Conservation (phyloP, 1,284 basidiomycete species). For the Stygiomarasmius scandens region DNA sequence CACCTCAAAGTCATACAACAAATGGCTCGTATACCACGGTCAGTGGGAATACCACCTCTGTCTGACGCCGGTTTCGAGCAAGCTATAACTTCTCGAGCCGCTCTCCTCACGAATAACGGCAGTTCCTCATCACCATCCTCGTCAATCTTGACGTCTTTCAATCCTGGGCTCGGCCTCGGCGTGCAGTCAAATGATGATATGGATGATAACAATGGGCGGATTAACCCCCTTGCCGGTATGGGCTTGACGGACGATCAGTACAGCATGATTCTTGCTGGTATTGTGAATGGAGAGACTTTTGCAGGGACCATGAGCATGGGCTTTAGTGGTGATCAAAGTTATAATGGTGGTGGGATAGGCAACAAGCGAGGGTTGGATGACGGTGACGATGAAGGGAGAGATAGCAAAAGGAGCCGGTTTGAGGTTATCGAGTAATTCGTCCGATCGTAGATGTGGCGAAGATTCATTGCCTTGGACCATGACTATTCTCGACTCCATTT, state of each 20-base stretch:
- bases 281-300: conserved; percentile 63
- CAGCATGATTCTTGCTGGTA: conserved; percentile 63
- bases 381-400: conserved; percentile 45
- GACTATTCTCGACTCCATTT: too few species aligned
- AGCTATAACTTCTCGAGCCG: conserved; percentile 43
- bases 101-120: conserved; percentile 11
- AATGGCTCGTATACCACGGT: conserved; percentile 70
- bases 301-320: conserved; percentile 20
- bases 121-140: not conserved
- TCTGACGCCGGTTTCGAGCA: conserved; percentile 65
- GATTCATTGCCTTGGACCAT: too few species aligned
- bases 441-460: not conserved
- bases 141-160: conserved; percentile 18
- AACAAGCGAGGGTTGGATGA: conserved; percentile 51
- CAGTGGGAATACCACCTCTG: conserved; percentile 72
- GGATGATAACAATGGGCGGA: conserved; percentile 52
- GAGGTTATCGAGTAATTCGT: conserved; percentile 60
- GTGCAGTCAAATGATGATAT: conserved; percentile 15
- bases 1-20: conserved; percentile 91
- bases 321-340: conserved; percentile 5
- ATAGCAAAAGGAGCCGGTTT: conserved; percentile 69
- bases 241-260: conserved; percentile 80
- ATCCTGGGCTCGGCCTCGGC: conserved; percentile 9
- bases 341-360: conserved; percentile 16
- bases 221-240: conserved; percentile 76